Evolutionary conservation across 345 rosid species (phyloP).

Genomic region (Eucalyptus marginata): DNA sequence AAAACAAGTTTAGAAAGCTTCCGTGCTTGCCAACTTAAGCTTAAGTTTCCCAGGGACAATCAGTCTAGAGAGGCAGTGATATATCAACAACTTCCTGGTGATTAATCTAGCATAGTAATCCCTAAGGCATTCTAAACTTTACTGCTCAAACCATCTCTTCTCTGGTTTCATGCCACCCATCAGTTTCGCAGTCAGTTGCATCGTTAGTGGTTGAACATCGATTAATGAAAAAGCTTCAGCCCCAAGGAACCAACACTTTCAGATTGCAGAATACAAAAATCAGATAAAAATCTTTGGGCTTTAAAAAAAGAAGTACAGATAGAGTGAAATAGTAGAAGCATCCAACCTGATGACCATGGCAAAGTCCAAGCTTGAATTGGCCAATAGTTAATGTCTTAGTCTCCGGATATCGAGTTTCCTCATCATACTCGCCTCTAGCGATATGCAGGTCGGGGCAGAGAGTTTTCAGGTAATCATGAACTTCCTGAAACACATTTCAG

Average conservation of each 20-base stretch:
- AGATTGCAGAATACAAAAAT: not conserved
- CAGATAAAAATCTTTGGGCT: not conserved
- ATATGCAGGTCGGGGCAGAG: constrained; percentile 89
- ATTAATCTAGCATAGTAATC: not conserved
- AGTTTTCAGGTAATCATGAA: constrained; percentile 87
- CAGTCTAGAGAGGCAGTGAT: not conserved
- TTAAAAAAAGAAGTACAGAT: not conserved
- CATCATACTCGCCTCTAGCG: constrained; percentile 80
- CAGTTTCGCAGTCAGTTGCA: not conserved
- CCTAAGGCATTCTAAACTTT: not conserved
- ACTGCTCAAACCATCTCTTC: not conserved
- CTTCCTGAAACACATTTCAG: constrained; percentile 37
- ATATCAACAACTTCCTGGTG: not conserved
- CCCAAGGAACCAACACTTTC: not conserved
- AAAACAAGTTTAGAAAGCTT: not conserved
- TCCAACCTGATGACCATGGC: constrained; percentile 94
- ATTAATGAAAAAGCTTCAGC: not conserved
- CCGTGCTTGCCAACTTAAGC: not conserved
- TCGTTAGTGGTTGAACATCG: not conserved
- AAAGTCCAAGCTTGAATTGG: constrained; percentile 85
- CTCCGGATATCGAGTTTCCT: constrained; percentile 78
- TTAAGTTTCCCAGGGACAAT: not conserved
- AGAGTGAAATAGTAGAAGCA: not conserved
- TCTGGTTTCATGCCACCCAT: not conserved
- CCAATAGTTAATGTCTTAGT: constrained; percentile 81